phyloP scores from a whole-genome alignment of 2,329 filamentous ascomycete species.

The Myriosclerotinia duriaeana region DNA sequence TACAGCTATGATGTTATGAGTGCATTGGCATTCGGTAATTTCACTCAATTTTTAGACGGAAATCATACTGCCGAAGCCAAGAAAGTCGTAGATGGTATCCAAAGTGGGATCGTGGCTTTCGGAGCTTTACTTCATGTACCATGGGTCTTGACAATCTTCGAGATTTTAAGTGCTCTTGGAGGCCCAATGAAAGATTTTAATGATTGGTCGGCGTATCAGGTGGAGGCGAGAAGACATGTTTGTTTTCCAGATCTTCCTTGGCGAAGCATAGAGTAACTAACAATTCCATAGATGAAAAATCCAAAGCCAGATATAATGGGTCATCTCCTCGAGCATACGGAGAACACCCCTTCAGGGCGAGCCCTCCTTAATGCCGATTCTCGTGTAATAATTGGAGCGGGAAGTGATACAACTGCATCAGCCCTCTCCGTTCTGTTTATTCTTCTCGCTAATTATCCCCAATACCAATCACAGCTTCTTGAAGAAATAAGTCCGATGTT shows the following conservation, averaged over 20 bases:
- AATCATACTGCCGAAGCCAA: slow-evolving; percentile 2
- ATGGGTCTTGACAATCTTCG: slow-evolving; percentile 4
- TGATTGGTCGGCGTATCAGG: slow-evolving; percentile 25
- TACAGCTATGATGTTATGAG: slow-evolving; percentile 38
- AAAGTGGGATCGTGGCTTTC: background rate
- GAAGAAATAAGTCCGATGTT: slow-evolving; percentile 26
- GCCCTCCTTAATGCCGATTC: slow-evolving; percentile 28
- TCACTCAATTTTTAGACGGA: slow-evolving; percentile 15
- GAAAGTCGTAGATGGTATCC: slow-evolving; percentile 1
- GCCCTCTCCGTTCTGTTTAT: slow-evolving; percentile 46
- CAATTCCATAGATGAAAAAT: slow-evolving; percentile 10
- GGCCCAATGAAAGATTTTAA: slow-evolving; percentile 25
- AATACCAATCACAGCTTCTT: slow-evolving; percentile 25
- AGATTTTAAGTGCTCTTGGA: slow-evolving; percentile 25
- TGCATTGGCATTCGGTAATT: slow-evolving; percentile 29
- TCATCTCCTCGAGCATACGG: slow-evolving; percentile 26
- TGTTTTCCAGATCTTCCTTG: background rate
- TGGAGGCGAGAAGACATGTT: slow-evolving; percentile 26
- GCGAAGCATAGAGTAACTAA: background rate
- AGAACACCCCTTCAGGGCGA: slow-evolving; percentile 19
- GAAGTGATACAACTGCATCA: slow-evolving; percentile 46
- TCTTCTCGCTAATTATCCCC: slow-evolving; percentile 28
- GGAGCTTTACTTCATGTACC: slow-evolving; percentile 2
- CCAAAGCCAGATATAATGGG: slow-evolving; percentile 29
- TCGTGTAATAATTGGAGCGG: slow-evolving; percentile 42